Conservation (phyloP, 768 basidiomycete genomes). For the Lentinula detonsa region DNA sequence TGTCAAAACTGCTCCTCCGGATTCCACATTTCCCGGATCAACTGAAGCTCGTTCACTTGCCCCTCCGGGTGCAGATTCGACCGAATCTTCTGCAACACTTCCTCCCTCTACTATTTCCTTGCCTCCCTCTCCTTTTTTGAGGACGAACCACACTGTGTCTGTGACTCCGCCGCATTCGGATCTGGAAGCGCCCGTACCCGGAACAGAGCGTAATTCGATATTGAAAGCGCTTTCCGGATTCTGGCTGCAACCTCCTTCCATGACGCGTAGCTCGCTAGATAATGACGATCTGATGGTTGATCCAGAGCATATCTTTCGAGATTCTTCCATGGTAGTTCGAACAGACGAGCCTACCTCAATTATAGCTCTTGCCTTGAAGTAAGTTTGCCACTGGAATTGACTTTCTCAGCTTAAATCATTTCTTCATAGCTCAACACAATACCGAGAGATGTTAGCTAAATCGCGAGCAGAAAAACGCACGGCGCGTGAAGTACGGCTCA, state of each 20-base stretch:
- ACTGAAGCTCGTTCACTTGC: not conserved
- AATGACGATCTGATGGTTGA: slow-evolving; percentile 65
- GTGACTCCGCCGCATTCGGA: slow-evolving; percentile 47
- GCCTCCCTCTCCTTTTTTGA: slow-evolving; percentile 56
- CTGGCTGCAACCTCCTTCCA: slow-evolving; percentile 58
- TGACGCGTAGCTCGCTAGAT: slow-evolving; percentile 51
- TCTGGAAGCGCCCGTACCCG: slow-evolving; percentile 33
- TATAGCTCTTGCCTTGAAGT: slow-evolving; percentile 92
- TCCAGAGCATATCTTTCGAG: slow-evolving; percentile 90
- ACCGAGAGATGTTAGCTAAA: slow-evolving; percentile 72
- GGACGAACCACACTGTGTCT: slow-evolving; percentile 19
- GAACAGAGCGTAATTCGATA: slow-evolving; percentile 66
- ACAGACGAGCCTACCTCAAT: slow-evolving; percentile 98
- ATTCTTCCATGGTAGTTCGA: slow-evolving; percentile 90
- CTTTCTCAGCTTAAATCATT: not conserved
- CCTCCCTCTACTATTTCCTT: slow-evolving; percentile 30
- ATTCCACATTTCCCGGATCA: slow-evolving; percentile 1
- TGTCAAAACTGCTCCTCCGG: slow-evolving; percentile 20
- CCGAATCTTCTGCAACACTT: not conserved
- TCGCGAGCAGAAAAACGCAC: slow-evolving; percentile 75
- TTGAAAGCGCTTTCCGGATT: slow-evolving; percentile 80
- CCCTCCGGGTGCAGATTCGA: not conserved
- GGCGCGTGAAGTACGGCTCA: slow-evolving; percentile 47
- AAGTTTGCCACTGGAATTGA: slow-evolving; percentile 18
- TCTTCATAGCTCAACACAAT: slow-evolving; percentile 62